phyloP scores from a whole-genome alignment of 306 rosid species.

The Casuarina glauca region DNA sequence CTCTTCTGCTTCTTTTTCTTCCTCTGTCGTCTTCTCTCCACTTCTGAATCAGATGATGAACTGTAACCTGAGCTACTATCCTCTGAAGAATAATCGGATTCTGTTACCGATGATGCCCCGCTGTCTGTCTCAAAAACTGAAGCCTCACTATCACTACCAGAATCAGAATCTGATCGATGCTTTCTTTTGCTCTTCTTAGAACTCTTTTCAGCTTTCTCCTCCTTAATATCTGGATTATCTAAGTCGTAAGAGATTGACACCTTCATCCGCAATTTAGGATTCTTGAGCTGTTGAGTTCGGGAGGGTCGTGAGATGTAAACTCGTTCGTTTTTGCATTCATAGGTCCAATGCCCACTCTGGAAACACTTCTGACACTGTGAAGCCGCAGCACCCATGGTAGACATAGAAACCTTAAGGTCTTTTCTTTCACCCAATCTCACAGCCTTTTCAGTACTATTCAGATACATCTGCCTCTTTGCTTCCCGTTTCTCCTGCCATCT shows the following conservation, averaged over 20 bases:
- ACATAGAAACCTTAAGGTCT: conserved; percentile 58
- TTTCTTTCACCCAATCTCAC: conserved; percentile 93
- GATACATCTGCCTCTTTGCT: conserved; percentile 97
- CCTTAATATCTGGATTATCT: conserved; percentile 45
- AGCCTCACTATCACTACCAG: conserved; percentile 80
- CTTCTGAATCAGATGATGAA: conserved; percentile 85
- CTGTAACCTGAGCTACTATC: conserved; percentile 66
- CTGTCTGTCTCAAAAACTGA: conserved; percentile 94
- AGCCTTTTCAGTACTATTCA: conserved; percentile 97
- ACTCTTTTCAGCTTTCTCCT: conserved; percentile 46
- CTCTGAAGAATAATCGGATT: conserved; percentile 74
- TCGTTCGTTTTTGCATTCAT: conserved; percentile 93
- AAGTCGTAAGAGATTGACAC: conserved; percentile 48
- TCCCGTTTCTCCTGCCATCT: conserved; percentile 99
- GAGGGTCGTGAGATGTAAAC: conserved; percentile 94
- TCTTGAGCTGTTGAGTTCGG: conserved; percentile 87
- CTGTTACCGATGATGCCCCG: conserved; percentile 69
- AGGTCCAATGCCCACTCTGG: conserved; percentile 90
- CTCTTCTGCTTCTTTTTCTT: conserved; percentile 73
- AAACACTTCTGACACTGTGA: conserved; percentile 94
- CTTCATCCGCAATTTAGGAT: conserved; percentile 81
- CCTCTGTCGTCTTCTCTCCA: conserved; percentile 64
- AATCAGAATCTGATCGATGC: conserved; percentile 53
- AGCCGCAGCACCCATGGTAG: conserved; percentile 50
- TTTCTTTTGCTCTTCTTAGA: conserved; percentile 78